Base-by-base conservation (phyloP, 805 yeast genomes). In the Nakazawaea laoshanensis region DNA sequence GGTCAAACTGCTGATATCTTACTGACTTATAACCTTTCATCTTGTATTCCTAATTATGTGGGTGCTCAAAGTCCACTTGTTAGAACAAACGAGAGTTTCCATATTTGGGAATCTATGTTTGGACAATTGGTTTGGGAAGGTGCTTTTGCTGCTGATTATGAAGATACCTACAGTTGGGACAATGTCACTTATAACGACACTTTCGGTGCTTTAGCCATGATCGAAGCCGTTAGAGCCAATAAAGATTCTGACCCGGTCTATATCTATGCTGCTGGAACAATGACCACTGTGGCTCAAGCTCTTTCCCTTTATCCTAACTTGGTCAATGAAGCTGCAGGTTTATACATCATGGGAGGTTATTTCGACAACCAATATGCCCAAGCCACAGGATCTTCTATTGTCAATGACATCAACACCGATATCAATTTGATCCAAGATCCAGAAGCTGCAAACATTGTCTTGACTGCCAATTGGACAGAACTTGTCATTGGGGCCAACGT, bases 281-380 rank as follows among this genome's bases (percentile, higher is more conserved):
- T 57, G 59, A 63, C 69, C 26, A 61, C 65, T 16, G 61, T 63
- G 25, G 69, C 69, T n/a, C 63, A 59, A 44, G 67, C 69, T 13
- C 24, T 63, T 13, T 46, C 57, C 20, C 45, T 61, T 19, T 62
- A 61, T 41, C 67, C 68, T 27, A 42, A 49, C 18, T 38, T 63
- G 37, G 56, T 59, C 13, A 43, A 59, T 34, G 63, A 61, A 29
- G 59, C 63, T 30, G 63, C 52, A 20, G 60, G 58, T 29, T 44
- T 62, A 30, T 60, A 52, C 46, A 50, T 61, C 37, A 62, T 62
- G 67, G 69, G 67, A 32, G 69, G 67, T 14, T 63, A 58, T 43
- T 49, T 60, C 33, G 69, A 63, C 45, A 54, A 44, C 26, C 66
- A 61, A 44, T 55, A 52, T 33, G 59, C 57, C 4, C 58, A 55